phyloP scores from a whole-genome alignment of 306 rosid species.

The Casuarina equisetifolia region DNA sequence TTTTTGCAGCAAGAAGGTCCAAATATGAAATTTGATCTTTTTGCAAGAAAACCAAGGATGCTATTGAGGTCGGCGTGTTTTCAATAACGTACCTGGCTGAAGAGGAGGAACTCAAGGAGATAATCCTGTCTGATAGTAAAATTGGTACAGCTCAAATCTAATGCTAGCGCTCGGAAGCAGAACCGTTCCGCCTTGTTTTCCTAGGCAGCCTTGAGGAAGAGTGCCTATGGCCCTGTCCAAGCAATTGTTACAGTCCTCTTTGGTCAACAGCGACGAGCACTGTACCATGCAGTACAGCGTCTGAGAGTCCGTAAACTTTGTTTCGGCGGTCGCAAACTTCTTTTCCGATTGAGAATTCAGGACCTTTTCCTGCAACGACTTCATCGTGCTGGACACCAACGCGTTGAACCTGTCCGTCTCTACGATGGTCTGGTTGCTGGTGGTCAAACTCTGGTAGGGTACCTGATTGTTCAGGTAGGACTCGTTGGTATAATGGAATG shows the following conservation, averaged over 20 bases:
- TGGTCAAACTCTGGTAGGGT: background rate
- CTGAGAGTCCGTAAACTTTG: conserved; percentile 27
- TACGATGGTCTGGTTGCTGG: background rate
- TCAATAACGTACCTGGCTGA: background rate
- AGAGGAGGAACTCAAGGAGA: background rate
- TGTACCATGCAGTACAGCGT: conserved; percentile 38
- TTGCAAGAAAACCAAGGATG: background rate
- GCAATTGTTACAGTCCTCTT: conserved; percentile 29
- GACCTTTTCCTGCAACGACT: conserved; percentile 1
- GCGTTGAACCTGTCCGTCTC: conserved; percentile 32
- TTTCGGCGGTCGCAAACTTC: conserved; percentile 42
- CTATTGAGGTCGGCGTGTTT: background rate
- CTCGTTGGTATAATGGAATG: conserved; percentile 25
- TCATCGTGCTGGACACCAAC: conserved; percentile 29
- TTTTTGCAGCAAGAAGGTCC: too few species aligned
- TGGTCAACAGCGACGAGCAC: conserved; percentile 36
- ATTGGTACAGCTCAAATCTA: conserved; percentile 36
- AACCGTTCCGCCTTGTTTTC: conserved; percentile 31
- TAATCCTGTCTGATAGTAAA: conserved; percentile 26
- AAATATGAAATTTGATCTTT: too few species aligned
- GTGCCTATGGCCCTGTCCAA: conserved; percentile 41
- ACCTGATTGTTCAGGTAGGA: background rate
- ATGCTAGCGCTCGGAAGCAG: conserved; percentile 38
- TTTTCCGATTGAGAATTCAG: conserved; percentile 25
- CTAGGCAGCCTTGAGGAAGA: conserved; percentile 43